phyloP scores from a whole-genome alignment of 257 asterid genomes.

The Petrea volubilis region DNA sequence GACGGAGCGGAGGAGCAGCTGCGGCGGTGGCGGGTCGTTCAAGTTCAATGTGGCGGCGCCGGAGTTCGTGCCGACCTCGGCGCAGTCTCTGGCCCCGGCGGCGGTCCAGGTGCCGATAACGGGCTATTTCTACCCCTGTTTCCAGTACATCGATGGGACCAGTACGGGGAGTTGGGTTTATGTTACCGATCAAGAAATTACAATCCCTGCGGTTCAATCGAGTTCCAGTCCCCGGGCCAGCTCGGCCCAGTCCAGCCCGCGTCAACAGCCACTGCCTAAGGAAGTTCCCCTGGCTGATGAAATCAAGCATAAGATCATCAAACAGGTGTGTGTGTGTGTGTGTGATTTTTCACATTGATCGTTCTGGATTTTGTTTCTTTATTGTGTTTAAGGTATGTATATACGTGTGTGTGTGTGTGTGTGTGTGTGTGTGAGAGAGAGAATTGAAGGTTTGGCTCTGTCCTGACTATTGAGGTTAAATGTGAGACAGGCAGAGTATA shows the following conservation, averaged over 20 bases:
- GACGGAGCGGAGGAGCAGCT: background rate
- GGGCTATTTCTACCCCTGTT: conserved; percentile 71
- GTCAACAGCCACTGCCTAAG: conserved; percentile 35
- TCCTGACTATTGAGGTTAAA: background rate
- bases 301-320: conserved; percentile 69
- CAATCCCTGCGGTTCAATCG: conserved; percentile 33
- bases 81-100: conserved; percentile 14
- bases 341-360: background rate
- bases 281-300: conserved; percentile 61
- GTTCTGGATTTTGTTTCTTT: background rate
- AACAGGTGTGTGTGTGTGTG: conserved; percentile 53
- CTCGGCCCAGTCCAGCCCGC: conserved; percentile 5
- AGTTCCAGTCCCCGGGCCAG: background rate
- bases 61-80: conserved; percentile 72
- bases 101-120: conserved; percentile 48
- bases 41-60: conserved; percentile 86
- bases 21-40: conserved; percentile 42
- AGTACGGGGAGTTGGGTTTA: conserved; percentile 39
- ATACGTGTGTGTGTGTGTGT: no score
- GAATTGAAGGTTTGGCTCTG: no score
- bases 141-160: conserved; percentile 50
- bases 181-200: conserved; percentile 58
- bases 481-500: conserved; percentile 76
- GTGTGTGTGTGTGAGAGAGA: no score
- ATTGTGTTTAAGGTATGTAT: no score